Base-by-base conservation (phyloP, 306 rosid genomes). In the Fragaria vesca region DNA sequence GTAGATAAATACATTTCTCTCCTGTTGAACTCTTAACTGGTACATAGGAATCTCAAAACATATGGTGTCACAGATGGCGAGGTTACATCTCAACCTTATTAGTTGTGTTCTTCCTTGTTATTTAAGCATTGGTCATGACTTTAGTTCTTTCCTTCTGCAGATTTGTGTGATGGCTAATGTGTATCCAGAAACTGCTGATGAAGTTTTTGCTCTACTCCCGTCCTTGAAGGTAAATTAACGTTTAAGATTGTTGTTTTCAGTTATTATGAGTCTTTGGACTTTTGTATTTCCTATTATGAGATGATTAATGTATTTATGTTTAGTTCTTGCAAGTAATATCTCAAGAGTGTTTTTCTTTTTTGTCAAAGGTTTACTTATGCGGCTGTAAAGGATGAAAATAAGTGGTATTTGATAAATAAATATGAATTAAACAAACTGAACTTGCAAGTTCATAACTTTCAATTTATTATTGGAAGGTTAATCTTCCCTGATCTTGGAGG, bases 181-280 rank as follows among this genome's bases (percentile, higher is more conserved):
- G 61, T 92, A 89, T 78, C 99, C 97, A 36, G 93, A 89, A 74
- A 82, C 88, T 46, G 70, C 54, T 32, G 97, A 95, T 57, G 99
- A 93, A 84, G 91, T 81, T 78, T 89, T 86, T 86, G 93, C 99
- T 75, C 89, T 92, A 74, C 81, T 95, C 78, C 97, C 96, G 28
- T 86, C 96, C 45, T 81, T 92, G 81, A 87, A 95, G 99, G 98
- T 90, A 88, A 63, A 71, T 20, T 46, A 4, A 43, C 30, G 32
- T 46, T 3, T 43, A 47, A 54, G 26, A 60, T 47, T 42, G 52
- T 18, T 6, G 62, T 45, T 8, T 63, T 52, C 67, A 30, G 34
- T 15, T 58, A 28, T 28, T 15, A 16, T 8, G 28, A 26, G 26
- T 70, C 36, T 47, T 32, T 63, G 24, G 34, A 65, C 69, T 26